These are phyloP conservation scores for Coniochaeta prunicola DNA, from an alignment of 2,329 filamentous ascomycete species.

Conservation along the genomic window DNA sequence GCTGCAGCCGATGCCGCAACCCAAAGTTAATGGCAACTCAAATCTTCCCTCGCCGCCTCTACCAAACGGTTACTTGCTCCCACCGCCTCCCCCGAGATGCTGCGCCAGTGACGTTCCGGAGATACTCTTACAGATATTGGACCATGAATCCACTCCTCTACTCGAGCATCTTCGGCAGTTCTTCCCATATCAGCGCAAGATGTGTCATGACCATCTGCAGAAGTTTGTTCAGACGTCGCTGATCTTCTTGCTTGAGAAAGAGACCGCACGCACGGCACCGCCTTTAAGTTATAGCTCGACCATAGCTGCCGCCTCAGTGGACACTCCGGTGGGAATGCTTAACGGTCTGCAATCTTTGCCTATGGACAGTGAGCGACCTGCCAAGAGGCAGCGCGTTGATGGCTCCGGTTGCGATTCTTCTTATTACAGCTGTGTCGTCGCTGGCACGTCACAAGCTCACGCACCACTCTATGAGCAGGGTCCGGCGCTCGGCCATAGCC, in stretches of 20 bases:
- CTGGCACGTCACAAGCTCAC: not conserved
- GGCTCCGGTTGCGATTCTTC: not conserved
- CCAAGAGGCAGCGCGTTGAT: not conserved
- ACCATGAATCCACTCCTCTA: not conserved
- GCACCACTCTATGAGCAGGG: no score
- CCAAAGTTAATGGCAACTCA: not conserved
- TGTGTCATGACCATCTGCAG: not conserved
- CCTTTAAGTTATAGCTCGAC: not conserved
- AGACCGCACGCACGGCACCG: not conserved
- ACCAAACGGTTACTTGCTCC: not conserved
- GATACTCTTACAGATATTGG: not conserved
- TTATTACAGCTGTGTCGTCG: not conserved
- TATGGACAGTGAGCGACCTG: not conserved
- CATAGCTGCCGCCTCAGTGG: not conserved
- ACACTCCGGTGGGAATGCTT: not conserved
- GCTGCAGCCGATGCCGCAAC: not conserved
- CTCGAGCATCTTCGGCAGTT: not conserved
- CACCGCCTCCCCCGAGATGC: not conserved
- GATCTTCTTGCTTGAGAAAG: not conserved
- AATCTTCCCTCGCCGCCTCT: not conserved
- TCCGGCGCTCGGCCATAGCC: not conserved
- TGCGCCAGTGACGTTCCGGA: not conserved
- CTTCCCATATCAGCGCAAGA: not conserved
- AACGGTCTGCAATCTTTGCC: not conserved
- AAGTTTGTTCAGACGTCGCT: not conserved